phyloP scores from a whole-genome alignment of 345 rosid species.

The Nasturtium officinale region DNA sequence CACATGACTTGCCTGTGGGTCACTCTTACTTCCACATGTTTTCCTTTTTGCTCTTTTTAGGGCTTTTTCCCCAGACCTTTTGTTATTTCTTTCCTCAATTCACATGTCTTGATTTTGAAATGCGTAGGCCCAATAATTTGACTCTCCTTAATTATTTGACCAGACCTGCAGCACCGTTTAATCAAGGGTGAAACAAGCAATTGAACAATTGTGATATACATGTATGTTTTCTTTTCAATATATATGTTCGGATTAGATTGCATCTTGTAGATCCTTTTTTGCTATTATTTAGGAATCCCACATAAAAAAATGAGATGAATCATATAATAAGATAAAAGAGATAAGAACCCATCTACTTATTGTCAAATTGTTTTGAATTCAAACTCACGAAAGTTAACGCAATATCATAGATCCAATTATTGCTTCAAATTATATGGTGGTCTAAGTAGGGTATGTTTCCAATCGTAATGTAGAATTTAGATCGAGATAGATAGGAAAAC shows the following conservation, averaged over 20 bases:
- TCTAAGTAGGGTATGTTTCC: background rate
- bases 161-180: conserved; percentile 18
- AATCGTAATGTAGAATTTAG: background rate
- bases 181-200: conserved; percentile 3
- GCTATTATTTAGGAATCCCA: background rate
- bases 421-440: background rate
- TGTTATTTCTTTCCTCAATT: conserved; percentile 41
- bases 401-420: background rate
- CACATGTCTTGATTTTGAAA: conserved; percentile 43
- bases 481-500: background rate
- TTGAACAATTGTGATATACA: background rate
- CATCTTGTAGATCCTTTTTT: background rate
- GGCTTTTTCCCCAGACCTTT: conserved; percentile 38
- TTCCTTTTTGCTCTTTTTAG: conserved; percentile 37
- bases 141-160: conserved; percentile 20
- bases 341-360: background rate
- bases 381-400: background rate
- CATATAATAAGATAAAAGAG: background rate
- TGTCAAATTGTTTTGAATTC: background rate
- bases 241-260: background rate
- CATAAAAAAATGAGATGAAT: background rate
- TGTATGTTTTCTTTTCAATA: conserved; percentile 8
- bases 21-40: conserved; percentile 42
- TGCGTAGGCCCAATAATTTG: conserved; percentile 32
- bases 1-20: conserved; percentile 48